phyloP scores from a whole-genome alignment of 441 rosid species.

The Populus tomentosa region DNA sequence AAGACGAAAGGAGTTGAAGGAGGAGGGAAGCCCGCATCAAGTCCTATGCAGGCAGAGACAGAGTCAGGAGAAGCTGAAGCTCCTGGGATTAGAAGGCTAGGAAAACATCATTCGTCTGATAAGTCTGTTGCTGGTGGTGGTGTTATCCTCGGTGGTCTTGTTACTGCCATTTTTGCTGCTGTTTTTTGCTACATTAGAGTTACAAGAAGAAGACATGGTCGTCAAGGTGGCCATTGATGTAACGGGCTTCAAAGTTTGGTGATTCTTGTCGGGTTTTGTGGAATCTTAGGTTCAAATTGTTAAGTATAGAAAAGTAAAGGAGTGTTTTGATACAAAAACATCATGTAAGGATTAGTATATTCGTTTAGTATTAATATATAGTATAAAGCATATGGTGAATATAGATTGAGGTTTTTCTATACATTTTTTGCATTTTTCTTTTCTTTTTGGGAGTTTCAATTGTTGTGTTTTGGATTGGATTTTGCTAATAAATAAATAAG shows the following conservation, averaged over 20 bases:
- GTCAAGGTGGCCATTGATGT: background rate
- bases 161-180: slow-evolving; percentile 52
- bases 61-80: slow-evolving; percentile 26
- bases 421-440: no score
- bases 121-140: slow-evolving; percentile 63
- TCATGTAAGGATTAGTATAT: background rate
- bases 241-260: background rate
- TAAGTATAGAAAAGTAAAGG: background rate
- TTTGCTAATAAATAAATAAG: background rate
- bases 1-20: slow-evolving; percentile 5
- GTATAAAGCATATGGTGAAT: background rate
- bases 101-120: slow-evolving; percentile 42
- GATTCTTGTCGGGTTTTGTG: background rate
- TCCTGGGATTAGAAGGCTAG: slow-evolving; percentile 37
- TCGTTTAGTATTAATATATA: background rate
- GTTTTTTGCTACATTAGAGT: slow-evolving; percentile 61
- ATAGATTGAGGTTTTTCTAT: no score
- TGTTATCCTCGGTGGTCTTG: slow-evolving; percentile 58
- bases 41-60: slow-evolving; percentile 8
- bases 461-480: background rate
- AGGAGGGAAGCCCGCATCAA: slow-evolving; percentile 14
- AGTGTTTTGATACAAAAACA: background rate
- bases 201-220: slow-evolving; percentile 36
- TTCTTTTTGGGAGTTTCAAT: background rate
- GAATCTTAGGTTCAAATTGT: background rate